These are phyloP conservation scores for Gillenia trifoliata DNA, from an alignment of 306 rosid genomes.

Conservation along the genomic window DNA sequence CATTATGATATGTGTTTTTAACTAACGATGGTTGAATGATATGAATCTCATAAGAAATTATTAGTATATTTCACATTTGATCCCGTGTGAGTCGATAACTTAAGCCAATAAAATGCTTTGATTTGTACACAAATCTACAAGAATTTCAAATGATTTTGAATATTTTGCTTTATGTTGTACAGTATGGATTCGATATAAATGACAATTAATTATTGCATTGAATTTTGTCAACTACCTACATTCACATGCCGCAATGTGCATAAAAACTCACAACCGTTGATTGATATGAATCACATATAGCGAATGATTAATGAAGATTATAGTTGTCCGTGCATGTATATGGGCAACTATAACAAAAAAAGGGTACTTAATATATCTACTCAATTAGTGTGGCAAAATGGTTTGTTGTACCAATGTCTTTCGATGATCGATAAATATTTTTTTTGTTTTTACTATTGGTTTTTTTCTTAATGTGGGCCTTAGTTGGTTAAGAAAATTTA, in stretches of 20 bases:
- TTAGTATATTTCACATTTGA: background rate
- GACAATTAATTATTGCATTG: background rate
- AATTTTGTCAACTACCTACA: background rate
- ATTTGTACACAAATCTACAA: background rate
- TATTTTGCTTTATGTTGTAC: background rate
- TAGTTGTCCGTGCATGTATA: background rate
- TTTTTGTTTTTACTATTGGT: no score
- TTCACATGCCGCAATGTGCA: no score
- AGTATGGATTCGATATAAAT: background rate
- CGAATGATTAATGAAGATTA: background rate
- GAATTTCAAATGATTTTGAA: no score
- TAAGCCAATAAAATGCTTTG: no score
- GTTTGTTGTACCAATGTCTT: no score
- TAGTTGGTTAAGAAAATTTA: no score
- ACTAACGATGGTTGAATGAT: fast-evolving
- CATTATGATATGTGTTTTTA: background rate
- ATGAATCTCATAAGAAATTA: background rate
- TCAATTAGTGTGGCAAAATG: background rate
- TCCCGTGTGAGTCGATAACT: background rate
- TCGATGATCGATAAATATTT: no score
- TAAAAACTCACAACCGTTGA: background rate
- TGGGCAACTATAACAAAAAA: background rate
- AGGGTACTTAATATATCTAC: background rate
- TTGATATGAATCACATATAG: background rate
- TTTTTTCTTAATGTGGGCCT: background rate